A percentile compares a stretch with the other conserved stretches of the same genome.
Conservation (phyloP, 768 basidiomycete genomes). For the Tulasnella sp. region DNA sequence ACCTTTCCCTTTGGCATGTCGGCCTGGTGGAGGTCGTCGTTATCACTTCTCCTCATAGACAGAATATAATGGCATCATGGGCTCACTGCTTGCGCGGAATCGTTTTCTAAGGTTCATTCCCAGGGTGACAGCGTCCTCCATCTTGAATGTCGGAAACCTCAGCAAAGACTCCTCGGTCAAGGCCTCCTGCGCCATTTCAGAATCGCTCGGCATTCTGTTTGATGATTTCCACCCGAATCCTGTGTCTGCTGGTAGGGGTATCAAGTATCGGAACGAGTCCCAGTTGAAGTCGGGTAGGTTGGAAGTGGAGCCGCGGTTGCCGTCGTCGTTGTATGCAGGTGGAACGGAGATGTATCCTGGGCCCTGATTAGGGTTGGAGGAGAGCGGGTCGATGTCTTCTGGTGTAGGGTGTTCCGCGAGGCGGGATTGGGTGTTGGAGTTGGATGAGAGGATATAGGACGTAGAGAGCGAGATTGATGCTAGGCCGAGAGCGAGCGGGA, state of each 20-base stretch:
- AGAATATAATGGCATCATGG: conserved; percentile 30
- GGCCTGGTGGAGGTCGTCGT: background rate
- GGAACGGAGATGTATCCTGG: background rate
- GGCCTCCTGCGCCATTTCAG: conserved; percentile 29
- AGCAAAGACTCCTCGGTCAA: conserved; percentile 57
- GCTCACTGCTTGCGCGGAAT: conserved; percentile 48
- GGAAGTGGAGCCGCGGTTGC: background rate
- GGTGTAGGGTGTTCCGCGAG: too few species aligned
- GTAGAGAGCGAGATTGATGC: conserved; percentile 13
- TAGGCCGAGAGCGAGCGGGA: conserved; percentile 12
- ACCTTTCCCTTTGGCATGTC: conserved; percentile 37
- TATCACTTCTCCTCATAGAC: background rate
- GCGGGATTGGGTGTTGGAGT: background rate
- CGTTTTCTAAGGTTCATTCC: conserved; percentile 48
- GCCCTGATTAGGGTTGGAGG: background rate
- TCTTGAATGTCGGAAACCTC: conserved; percentile 63
- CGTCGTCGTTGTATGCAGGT: conserved; percentile 1
- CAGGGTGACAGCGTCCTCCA: conserved; percentile 69
- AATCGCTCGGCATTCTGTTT: conserved; percentile 13
- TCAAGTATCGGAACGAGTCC: background rate
- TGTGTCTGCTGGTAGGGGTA: conserved; percentile 3
- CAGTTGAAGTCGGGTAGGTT: conserved; percentile 8
- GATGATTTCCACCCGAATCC: background rate
- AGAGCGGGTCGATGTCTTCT: too few species aligned
- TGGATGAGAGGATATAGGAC: conserved; percentile 11